Evolutionary conservation across 78 protist genomes (phyloP), one percentile per base, ranked within the genome.

Genomic region (Pigoraptor vietnamica): DNA sequence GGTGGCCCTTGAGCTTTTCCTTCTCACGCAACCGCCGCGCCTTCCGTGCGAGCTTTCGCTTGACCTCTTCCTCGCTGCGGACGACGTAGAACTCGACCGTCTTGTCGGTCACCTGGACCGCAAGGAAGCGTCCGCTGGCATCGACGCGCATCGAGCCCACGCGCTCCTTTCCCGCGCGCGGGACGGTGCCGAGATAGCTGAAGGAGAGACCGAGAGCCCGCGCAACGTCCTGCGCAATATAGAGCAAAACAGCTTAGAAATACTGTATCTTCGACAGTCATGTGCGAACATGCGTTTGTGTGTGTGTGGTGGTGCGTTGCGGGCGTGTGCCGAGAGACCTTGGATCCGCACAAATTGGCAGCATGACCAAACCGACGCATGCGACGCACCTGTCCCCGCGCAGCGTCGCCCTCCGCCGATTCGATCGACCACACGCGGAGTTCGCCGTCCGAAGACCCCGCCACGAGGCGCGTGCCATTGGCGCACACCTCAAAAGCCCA

Each of bases 401-500:
- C n/a, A n/a, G n/a, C n/a, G n/a, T n/a, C n/a, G n/a, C n/a, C n/a
- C 40, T 34, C 35, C 39, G 38, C 40, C 9, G 84, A 6, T 24
- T 6, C 10, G 21, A 79, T 25, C 14, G n/a, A 79, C 93, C 92
- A 95, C 36, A 95, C 35, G 39, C 94, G 92, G 81, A 95, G 88
- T 88, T 93, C 91, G 0, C 1, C 87, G 40, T 94, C 95, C n/a
- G 56, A 90, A 0, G 94, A 67, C 81, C 95, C 97, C 1, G 96
- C 38, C 36, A 95, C 35, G 10, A 96, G 40, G 6, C 86, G 38
- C 32, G 23, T 1, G 19, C 19, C 93, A 25, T 19, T 87, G 0
- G 9, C 37, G 55, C 37, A 21, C 23, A 55, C 36, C 29, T 81
- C 95, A 35, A 86, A 24, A 39, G 86, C 10, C 48, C 48, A 40